phyloP scores from a whole-genome alignment of 306 rosid species.

The Phaseolus lunatus region DNA sequence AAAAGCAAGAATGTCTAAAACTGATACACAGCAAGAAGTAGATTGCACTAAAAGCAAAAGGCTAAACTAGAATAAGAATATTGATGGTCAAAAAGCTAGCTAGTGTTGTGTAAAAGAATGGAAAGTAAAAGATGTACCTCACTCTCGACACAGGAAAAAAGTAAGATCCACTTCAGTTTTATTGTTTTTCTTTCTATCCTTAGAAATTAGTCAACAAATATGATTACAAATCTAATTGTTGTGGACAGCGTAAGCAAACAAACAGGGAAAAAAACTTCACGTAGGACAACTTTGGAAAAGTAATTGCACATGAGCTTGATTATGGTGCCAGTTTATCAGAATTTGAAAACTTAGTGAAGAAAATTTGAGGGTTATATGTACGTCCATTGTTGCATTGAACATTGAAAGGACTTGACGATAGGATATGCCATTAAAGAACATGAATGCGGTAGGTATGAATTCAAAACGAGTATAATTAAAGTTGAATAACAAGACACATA shows the following conservation, averaged over 20 bases:
- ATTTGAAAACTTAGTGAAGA: constrained; percentile 39
- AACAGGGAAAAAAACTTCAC: constrained; percentile 33
- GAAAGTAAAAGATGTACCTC: constrained; percentile 63
- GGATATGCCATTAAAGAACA: constrained; percentile 47
- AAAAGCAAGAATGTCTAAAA: constrained; percentile 47
- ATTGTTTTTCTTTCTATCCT: constrained; percentile 47
- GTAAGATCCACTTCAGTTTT: constrained; percentile 52
- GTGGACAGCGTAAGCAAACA: constrained; percentile 62
- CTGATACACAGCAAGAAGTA: constrained; percentile 56
- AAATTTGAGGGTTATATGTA: constrained; percentile 39
- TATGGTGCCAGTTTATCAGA: constrained; percentile 40
- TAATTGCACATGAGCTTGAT: constrained; percentile 66
- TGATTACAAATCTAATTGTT: constrained; percentile 64
- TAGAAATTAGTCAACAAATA: constrained; percentile 72
- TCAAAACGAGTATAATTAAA: constrained; percentile 46
- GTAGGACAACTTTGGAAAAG: constrained; percentile 47
- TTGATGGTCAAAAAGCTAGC: constrained; percentile 76
- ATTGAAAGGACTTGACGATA: constrained; percentile 54
- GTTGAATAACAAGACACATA: constrained; percentile 39
- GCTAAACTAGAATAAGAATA: constrained; percentile 47
- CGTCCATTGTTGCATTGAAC: constrained; percentile 46
- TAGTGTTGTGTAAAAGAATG: constrained; percentile 54
- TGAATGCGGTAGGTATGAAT: constrained; percentile 48
- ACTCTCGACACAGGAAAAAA: constrained; percentile 45
- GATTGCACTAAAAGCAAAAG: constrained; percentile 56